phyloP scores from a whole-genome alignment of 2,329 filamentous ascomycete genomes.

The Ilyonectria destructans region DNA sequence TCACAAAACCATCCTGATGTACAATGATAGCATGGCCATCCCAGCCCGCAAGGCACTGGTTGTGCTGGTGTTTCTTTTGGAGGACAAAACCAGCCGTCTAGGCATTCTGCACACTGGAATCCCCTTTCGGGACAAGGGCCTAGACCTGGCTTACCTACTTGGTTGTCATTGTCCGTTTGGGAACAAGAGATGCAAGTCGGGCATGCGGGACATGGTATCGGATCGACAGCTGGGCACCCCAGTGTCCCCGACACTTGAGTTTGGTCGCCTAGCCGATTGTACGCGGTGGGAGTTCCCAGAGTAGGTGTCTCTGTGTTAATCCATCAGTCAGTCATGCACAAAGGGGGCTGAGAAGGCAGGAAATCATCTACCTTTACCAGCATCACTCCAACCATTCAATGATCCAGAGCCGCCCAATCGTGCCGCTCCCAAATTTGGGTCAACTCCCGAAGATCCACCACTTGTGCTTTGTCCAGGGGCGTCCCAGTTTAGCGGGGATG shows the following conservation, averaged over 20 bases:
- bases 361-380: not conserved
- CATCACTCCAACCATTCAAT: not conserved
- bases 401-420: not conserved
- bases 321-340: not conserved
- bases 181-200: slow-evolving; percentile 38
- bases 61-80: slow-evolving; percentile 52
- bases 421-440: not conserved
- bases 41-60: slow-evolving; percentile 48
- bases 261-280: not conserved
- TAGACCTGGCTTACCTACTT: not conserved
- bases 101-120: slow-evolving; percentile 50
- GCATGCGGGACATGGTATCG: slow-evolving; percentile 34
- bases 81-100: slow-evolving; percentile 53
- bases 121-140: slow-evolving; percentile 48
- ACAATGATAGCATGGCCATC: slow-evolving; percentile 54
- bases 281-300: not conserved
- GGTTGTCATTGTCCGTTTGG: not conserved
- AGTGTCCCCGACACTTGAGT: not conserved
- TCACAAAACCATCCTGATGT: slow-evolving; percentile 51
- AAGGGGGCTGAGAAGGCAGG: no score
- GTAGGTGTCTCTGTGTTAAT: not conserved
- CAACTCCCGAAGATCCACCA: not conserved
- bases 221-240: slow-evolving; percentile 8
- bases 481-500: not conserved
- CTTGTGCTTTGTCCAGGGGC: not conserved